Evolutionary conservation across 805 yeast species (phyloP).

Genomic region (Candida tibetensis): DNA sequence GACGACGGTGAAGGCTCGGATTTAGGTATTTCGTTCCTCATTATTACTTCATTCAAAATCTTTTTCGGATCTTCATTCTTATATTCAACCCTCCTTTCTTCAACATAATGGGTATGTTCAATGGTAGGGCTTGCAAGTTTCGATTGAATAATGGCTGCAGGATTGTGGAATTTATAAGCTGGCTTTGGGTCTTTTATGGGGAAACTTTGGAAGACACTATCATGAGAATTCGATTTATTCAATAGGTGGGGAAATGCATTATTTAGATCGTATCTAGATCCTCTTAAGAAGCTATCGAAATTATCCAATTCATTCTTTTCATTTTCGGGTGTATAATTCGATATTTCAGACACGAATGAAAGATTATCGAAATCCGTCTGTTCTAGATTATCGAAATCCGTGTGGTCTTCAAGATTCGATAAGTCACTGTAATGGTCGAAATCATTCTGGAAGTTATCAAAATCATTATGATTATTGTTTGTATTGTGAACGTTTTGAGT

Average conservation of each 20-base stretch:
- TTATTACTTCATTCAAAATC: constrained; percentile 18
- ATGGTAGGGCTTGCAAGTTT: constrained; percentile 28
- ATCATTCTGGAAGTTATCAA: not conserved
- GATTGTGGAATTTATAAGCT: constrained; percentile 37
- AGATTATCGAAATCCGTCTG: constrained; percentile 16
- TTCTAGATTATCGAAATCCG: constrained; percentile 13
- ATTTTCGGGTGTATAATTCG: constrained; percentile 19
- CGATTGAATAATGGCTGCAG: constrained; percentile 26
- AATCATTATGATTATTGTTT: not conserved
- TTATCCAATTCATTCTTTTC: constrained; percentile 20
- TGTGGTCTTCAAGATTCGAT: constrained; percentile 8
- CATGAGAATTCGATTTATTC: constrained; percentile 24
- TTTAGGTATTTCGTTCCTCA: constrained; percentile 8
- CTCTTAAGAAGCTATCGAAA: constrained; percentile 31
- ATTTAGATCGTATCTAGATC: constrained; percentile 30
- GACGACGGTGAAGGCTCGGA: constrained; percentile 5
- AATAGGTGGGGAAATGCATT: constrained; percentile 28
- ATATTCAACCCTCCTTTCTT: constrained; percentile 3
- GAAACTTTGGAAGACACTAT: constrained; percentile 16
- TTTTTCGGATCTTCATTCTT: constrained; percentile 13
- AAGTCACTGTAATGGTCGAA: too few relatives aligned
- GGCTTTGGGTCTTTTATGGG: constrained; percentile 2
- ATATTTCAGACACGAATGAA: constrained; percentile 22
- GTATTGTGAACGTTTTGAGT: not conserved
- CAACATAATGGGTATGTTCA: constrained; percentile 26